phyloP scores from a whole-genome alignment of 2,329 filamentous ascomycete species.

The Lithohypha guttulata region DNA sequence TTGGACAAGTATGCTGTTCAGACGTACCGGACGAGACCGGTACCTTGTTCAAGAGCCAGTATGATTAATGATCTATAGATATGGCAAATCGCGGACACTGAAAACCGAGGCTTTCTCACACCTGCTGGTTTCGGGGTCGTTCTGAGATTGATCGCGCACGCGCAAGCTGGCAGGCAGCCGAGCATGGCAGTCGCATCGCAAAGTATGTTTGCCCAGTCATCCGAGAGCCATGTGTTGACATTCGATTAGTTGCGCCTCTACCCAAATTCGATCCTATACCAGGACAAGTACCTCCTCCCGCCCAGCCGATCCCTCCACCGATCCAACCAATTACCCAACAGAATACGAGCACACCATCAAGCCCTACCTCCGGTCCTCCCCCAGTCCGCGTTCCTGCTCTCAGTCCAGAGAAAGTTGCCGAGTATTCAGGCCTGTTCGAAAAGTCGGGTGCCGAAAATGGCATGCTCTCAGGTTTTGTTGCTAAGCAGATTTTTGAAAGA shows the following conservation, averaged over 20 bases:
- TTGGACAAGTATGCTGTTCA: slow-evolving; percentile 64
- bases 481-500: slow-evolving; percentile 91
- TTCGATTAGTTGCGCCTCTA: slow-evolving; percentile 56
- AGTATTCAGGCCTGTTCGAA: slow-evolving; percentile 85
- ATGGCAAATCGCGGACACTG: slow-evolving; percentile 96
- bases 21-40: background rate
- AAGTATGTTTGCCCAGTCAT: slow-evolving; percentile 34
- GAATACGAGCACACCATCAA: slow-evolving; percentile 42
- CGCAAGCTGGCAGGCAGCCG: slow-evolving; percentile 76
- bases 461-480: slow-evolving; percentile 60
- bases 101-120: slow-evolving; percentile 89
- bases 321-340: slow-evolving; percentile 42
- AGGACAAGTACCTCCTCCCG: slow-evolving; percentile 7
- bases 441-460: slow-evolving; percentile 70
- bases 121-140: slow-evolving; percentile 89
- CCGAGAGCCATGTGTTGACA: slow-evolving; percentile 12
- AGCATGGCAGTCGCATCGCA: slow-evolving; percentile 71
- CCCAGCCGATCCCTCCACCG: slow-evolving; percentile 19
- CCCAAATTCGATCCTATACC: slow-evolving; percentile 79
- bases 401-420: slow-evolving; percentile 74
- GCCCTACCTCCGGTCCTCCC: slow-evolving; percentile 38
- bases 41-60: background rate
- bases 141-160: slow-evolving; percentile 86
- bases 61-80: slow-evolving; percentile 48
- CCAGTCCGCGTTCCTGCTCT: slow-evolving; percentile 81